These are phyloP conservation scores for Colletotrichum musae DNA, from an alignment of 2,329 filamentous ascomycete genomes.

Conservation along the genomic window DNA sequence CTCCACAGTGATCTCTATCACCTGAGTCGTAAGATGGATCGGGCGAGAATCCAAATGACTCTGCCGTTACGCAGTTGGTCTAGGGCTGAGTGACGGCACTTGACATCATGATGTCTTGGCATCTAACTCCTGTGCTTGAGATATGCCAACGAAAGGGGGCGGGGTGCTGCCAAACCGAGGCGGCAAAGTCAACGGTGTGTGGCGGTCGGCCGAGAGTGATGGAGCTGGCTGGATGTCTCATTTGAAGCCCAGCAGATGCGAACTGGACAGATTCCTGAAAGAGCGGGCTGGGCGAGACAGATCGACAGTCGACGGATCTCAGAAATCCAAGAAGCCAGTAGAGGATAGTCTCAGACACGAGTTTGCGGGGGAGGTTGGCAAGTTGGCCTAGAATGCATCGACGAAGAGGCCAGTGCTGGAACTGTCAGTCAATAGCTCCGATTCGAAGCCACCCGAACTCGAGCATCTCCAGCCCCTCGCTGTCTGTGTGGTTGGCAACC, in stretches of 20 bases:
- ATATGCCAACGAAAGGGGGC: not conserved
- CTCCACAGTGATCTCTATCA: conserved; percentile 16
- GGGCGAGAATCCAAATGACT: conserved; percentile 9
- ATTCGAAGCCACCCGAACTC: conserved; percentile 12
- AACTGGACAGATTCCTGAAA: conserved; percentile 5
- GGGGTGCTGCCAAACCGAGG: not conserved
- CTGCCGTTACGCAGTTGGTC: conserved; percentile 11
- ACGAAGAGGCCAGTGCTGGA: conserved; percentile 1
- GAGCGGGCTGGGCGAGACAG: conserved; percentile 7
- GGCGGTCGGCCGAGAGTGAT: conserved; percentile 5
- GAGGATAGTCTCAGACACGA: not conserved
- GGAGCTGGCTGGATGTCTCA: conserved; percentile 21
- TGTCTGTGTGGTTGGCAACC: conserved; percentile 3
- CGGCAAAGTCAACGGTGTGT: conserved; percentile 13
- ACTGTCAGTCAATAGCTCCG: conserved; percentile 20
- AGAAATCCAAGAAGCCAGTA: not conserved
- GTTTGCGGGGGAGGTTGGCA: conserved; percentile 19
- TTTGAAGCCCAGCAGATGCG: not conserved
- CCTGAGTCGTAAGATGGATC: conserved; percentile 23
- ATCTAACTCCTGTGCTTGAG: conserved; percentile 1
- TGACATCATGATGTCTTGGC: conserved; percentile 35
- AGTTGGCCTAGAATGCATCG: conserved; percentile 4
- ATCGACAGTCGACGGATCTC: not conserved
- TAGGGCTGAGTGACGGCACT: conserved; percentile 25
- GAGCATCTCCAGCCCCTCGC: conserved; percentile 9